phyloP scores from a whole-genome alignment of 441 rosid genomes.

The Gossypium schwendimanii region DNA sequence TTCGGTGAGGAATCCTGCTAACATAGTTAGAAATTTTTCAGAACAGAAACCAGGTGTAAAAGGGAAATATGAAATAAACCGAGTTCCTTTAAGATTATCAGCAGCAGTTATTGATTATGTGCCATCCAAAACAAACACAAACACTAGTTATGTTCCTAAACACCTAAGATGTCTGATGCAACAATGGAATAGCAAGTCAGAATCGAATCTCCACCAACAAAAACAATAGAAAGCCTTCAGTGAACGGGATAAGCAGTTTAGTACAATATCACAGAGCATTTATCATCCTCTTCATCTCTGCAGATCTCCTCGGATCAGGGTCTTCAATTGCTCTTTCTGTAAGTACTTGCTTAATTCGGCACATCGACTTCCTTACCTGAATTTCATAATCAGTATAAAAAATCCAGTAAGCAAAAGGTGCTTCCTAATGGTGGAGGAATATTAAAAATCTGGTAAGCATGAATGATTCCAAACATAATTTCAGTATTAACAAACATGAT shows the following conservation, averaged over 20 bases:
- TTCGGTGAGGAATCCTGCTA: too few relatives aligned
- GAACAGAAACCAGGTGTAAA: too few relatives aligned
- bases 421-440: not conserved
- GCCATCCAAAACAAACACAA: slow-evolving; percentile 5
- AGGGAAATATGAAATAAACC: too few relatives aligned
- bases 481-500: not conserved
- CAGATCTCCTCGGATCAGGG: slow-evolving; percentile 70
- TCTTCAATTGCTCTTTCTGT: slow-evolving; percentile 90
- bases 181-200: slow-evolving; percentile 1
- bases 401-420: not conserved
- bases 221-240: not conserved
- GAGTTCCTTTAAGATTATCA: too few relatives aligned
- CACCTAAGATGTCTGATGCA: not conserved
- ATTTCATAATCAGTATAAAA: slow-evolving; percentile 8
- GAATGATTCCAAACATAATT: not conserved
- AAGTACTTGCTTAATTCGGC: slow-evolving; percentile 80
- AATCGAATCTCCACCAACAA: slow-evolving; percentile 3
- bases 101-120: not conserved
- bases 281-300: slow-evolving; percentile 90
- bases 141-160: not conserved
- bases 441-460: not conserved
- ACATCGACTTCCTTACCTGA: slow-evolving; percentile 88
- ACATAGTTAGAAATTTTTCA: too few relatives aligned
- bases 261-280: slow-evolving; percentile 54
- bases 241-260: not conserved